These are phyloP conservation scores for Hypoxylon sp. DNA, from an alignment of 2,329 filamentous ascomycete species.

Conservation along the genomic window DNA sequence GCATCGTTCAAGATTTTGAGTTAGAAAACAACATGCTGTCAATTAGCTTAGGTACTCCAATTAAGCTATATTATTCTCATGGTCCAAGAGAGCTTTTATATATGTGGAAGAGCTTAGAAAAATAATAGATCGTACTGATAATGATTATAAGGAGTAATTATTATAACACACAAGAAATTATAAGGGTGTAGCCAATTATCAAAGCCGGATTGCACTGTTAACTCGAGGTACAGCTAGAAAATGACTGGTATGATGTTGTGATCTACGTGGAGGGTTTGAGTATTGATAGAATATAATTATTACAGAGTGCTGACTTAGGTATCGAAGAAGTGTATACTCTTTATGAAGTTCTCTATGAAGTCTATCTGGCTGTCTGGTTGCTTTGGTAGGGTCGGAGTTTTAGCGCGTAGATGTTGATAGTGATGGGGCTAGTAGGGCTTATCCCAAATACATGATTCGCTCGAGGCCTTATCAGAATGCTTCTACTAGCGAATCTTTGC, in stretches of 20 bases:
- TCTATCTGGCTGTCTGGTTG: neutral
- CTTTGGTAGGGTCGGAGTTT: no score
- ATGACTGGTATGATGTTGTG: neutral
- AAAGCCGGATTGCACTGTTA: neutral
- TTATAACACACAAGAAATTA: neutral
- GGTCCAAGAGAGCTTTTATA: neutral
- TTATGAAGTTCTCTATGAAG: no score
- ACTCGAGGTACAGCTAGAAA: neutral
- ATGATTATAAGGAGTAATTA: neutral
- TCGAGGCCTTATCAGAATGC: conserved; percentile 44
- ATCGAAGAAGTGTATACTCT: neutral
- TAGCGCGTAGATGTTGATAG: conserved; percentile 9
- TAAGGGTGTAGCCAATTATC: neutral
- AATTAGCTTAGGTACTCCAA: neutral
- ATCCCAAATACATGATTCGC: conserved; percentile 45
- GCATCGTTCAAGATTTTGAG: neutral
- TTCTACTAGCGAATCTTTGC: conserved; percentile 45
- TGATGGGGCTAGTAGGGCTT: conserved; percentile 25
- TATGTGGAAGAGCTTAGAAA: neutral
- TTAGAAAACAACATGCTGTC: neutral
- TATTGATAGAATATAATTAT: neutral
- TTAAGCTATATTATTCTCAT: neutral
- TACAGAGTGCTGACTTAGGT: no score
- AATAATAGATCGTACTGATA: neutral
- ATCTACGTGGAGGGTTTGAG: neutral